Evolutionary conservation across 176 grass and related monocot genomes (phyloP), one percentile per base, ranked within the genome.

Genomic region (Musa acuminata): DNA sequence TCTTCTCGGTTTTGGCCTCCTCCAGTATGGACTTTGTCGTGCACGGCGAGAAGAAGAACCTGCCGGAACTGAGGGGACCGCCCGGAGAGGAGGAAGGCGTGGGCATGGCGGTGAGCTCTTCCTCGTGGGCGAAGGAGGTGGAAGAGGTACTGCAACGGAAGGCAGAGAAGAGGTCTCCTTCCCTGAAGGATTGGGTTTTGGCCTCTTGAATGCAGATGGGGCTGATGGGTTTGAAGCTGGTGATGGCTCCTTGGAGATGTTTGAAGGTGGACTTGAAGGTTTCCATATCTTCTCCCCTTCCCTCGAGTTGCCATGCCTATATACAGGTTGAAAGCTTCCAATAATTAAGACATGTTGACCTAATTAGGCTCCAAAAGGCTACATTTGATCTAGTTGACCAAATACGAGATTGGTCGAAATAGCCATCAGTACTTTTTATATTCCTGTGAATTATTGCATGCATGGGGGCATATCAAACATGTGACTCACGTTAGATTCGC

Each of bases 11-110:
- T 43, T 57, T 58, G 75, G 58, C 19, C 59, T 77, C 75, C 75
- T 77, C 75, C 75, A 77, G 53, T 64, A 77, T 77, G 43, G 59
- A 64, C 14, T 65, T 77, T 20, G 62, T 66, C 22, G 75, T 67
- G 75, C 62, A 27, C 6, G 75, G 62, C 20, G 75, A 66, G 20
- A 67, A 77, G 75, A 77, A 77, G 75, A 77, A 67, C 75, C 75
- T 77, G 1, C 49, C 19, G 1, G 75, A 67, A 51, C 11, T 67
- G 14, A 66, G 9, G 21, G 48, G 75, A 49, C 62, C 49, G 14
- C 21, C 12, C 14, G 16, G 13, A 51, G 53, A 58, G 21, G 13
- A 74, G 22, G 72, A 74, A 53, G 53, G 23, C 21, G 5, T 14
- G 74, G 43, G 13, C 35, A 43, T 43, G 35, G 35, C 35, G 35